Evolutionary conservation across 2,329 filamentous ascomycete genomes (phyloP).

Genomic region (Pseudodiploospora longispora): DNA sequence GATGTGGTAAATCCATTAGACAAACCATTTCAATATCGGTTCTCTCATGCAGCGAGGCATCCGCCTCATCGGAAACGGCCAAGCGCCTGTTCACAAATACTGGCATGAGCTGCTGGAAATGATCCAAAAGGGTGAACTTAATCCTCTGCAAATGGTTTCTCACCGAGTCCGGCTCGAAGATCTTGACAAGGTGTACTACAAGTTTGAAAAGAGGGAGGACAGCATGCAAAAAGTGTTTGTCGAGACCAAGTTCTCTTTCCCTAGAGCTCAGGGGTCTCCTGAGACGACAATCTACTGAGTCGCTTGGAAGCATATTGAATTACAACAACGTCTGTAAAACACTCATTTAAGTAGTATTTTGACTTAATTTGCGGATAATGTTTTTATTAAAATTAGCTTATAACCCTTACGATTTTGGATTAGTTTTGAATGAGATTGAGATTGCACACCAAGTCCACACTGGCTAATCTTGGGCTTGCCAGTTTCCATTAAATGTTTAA

Average conservation of each 20-base stretch:
- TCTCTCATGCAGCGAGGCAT: constrained; percentile 82
- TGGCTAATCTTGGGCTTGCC: too few species aligned
- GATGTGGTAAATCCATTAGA: constrained; percentile 8
- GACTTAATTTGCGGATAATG: too few species aligned
- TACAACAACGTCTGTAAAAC: too few species aligned
- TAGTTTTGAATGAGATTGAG: too few species aligned
- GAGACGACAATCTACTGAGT: constrained; percentile 26
- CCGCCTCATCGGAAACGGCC: constrained; percentile 61
- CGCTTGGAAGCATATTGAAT: too few species aligned
- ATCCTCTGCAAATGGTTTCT: constrained; percentile 72
- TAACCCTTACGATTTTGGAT: too few species aligned
- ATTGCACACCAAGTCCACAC: too few species aligned
- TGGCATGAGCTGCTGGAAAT: constrained; percentile 67
- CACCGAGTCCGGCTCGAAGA: constrained; percentile 72
- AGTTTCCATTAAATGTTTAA: too few species aligned
- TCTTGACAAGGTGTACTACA: constrained; percentile 56
- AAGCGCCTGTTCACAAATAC: constrained; percentile 71
- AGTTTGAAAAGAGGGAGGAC: constrained; percentile 55
- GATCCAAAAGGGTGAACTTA: constrained; percentile 60
- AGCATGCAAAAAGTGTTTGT: constrained; percentile 75
- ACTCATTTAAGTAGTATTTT: too few species aligned
- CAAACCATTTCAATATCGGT: constrained; percentile 34
- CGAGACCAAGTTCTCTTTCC: constrained; percentile 49
- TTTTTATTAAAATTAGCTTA: too few species aligned
- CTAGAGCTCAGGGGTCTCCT: constrained; percentile 34